Percentiles rank a stretch among this genome's conserved stretches.
These are phyloP conservation scores for Populus hybrid DNA, from an alignment of 441 rosid species.

Conservation along the genomic window DNA sequence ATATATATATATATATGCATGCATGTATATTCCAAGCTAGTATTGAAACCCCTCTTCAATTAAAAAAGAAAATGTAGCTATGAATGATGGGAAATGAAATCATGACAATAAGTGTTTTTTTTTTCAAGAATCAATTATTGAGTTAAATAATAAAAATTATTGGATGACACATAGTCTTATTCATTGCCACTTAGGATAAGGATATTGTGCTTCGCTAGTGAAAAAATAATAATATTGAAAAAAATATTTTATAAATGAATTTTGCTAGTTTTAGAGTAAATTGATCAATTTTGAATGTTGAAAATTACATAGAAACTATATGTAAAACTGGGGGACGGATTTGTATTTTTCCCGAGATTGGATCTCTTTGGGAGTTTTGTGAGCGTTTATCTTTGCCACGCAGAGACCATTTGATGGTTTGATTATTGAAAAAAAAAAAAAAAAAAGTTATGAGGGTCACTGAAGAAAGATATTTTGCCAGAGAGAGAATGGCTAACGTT, in stretches of 20 bases:
- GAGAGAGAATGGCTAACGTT: not conserved
- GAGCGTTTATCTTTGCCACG: not conserved
- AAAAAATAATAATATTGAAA: not conserved
- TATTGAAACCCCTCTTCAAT: no score
- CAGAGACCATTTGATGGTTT: no score
- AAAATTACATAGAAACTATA: not conserved
- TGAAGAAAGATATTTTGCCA: not conserved
- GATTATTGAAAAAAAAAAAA: no score
- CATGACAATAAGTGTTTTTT: no score
- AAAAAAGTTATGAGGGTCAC: not conserved
- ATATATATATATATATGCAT: no score
- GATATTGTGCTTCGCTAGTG: not conserved
- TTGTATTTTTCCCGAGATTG: not conserved
- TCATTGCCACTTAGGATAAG: not conserved
- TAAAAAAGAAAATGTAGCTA: no score
- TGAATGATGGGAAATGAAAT: no score
- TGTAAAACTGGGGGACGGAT: not conserved
- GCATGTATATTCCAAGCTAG: no score
- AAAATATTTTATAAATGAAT: not conserved
- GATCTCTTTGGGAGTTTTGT: no score
- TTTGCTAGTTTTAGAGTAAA: not conserved
- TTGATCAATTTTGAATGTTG: not conserved
- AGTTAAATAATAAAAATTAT: no score
- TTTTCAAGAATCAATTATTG: no score
- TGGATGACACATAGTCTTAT: no score